Base-by-base conservation (phyloP, 768 basidiomycete genomes). In the Tephrocybe sp. region DNA sequence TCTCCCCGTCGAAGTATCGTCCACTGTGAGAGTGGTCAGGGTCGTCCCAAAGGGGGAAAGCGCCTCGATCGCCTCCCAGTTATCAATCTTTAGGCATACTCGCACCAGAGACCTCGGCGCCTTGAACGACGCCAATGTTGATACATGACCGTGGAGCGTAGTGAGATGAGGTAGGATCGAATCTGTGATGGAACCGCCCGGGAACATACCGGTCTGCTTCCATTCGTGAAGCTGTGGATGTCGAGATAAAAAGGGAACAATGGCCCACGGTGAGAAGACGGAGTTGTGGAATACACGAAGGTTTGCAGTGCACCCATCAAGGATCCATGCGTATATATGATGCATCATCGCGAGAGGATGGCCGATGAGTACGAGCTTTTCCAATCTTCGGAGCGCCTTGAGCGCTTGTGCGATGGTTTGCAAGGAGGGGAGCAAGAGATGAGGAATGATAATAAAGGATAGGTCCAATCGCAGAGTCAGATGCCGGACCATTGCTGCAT, bases 301-400 rank as follows among this genome's bases (percentile, higher is more conserved):
- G 24, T 57, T 9, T 34, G 51, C 49, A 13, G 55, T 50, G 47
- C 55, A 58, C n/a, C 53, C 57, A 40, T 61, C 60, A 40, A 61
- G 55, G 18, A 61, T 48, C 57, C 60, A 57, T 15, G 51, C 48
- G 26, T 56, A 42, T 34, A 59, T 50, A 9, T 55, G 57, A 48
- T 59, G 53, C 60, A 59, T 61, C 57, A 59, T 61, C 21, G 48
- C 60, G 27, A 40, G 43, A 21, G 57, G 51, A 46, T 61, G 57
- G 5, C 60, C 60, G 19, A 52, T 11, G 12, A 59, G 49, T 5
- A 54, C 45, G 35, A 55, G 57, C 18, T 37, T 55, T 21, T 49
- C 37, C 15, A 61, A 50, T 15, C 52, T 55, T n/a, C 22, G 42
- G 3, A 61, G 53, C 27, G 46, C 35, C 27, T 30, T 37, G 9